Base-by-base conservation (phyloP, 108 stramenopile genomes). In the Cyclotella cryptica region DNA sequence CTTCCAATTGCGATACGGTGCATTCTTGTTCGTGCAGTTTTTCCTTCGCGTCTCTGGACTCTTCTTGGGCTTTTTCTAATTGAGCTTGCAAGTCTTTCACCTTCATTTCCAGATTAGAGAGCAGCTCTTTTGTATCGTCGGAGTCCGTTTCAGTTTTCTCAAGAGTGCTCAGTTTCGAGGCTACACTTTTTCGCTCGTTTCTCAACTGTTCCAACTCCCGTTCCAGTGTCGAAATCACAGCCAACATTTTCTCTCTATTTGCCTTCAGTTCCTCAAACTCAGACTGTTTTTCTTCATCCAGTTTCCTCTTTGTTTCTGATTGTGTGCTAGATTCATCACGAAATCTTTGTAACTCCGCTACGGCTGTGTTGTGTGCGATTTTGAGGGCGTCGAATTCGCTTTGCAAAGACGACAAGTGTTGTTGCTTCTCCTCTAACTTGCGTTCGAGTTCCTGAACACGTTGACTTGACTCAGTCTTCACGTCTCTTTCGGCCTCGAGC, bases 241-340 rank as follows among this genome's bases (percentile, higher is more conserved):
- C 44, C 27, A 59, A 8, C 75, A 76, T 76, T 27, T 76, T 49
- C 22, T 53, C 66, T 59, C 68, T 42, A 44, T 76, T 47, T 0
- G 44, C 35, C 46, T 45, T 66, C 1, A 76, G 52, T 35, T 76
- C 30, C 0, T 68, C 66, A 19, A 67, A 40, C 66, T 80, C 64
- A 13, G 29, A 59, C 51, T 75, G 65, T 40, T 66, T 71, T 43
- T 57, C 69, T 58, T 43, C 45, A 43, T 63, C 67, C 47, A 75
- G 40, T 39, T 75, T 66, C 12, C 27, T 70, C 47, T 65, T 27
- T 44, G 46, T 49, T 44, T 62, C 62, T 57, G 47, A 21, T 39
- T 79, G 44, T 22, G 39, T 67, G 43, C 0, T 53, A 21, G 14
- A 46, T 24, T 54, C 54, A 28, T 46, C 29, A 29, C 51, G 43